Conservation (phyloP, 2,329 filamentous ascomycete species). For the Xylaria sp. region DNA sequence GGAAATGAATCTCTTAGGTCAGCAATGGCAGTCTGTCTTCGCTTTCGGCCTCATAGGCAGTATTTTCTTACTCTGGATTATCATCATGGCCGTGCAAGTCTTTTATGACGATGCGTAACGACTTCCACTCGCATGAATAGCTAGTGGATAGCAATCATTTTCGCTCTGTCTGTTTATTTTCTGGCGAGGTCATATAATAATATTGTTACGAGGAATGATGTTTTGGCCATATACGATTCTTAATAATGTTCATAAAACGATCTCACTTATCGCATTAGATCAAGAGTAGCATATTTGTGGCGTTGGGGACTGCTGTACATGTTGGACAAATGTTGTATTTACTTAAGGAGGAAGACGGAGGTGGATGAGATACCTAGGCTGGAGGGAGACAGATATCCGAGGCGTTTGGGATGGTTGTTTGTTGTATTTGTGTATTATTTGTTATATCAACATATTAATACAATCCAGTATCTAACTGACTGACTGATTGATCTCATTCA, state of each 20-base stretch:
- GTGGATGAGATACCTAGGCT: not conserved
- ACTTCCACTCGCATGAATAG: not conserved
- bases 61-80: conserved; percentile 73
- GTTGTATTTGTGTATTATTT: conserved; percentile 9
- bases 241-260: conserved; percentile 5
- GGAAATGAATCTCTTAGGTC: conserved; percentile 54
- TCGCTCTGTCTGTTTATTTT: not conserved
- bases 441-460: conserved; percentile 1
- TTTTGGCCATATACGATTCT: not conserved
- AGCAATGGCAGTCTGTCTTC: conserved; percentile 73
- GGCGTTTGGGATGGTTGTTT: conserved; percentile 8
- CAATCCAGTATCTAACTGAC: not conserved
- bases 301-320: conserved; percentile 5
- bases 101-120: conserved; percentile 55
- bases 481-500: not conserved
- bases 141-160: not conserved
- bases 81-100: conserved; percentile 74
- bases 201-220: not conserved
- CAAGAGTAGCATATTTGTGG: conserved; percentile 9
- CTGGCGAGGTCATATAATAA: not conserved
- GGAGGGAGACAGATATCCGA: not conserved
- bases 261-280: conserved; percentile 1
- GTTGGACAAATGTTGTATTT: not conserved
- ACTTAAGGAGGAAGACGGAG: not conserved
- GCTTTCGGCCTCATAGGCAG: conserved; percentile 69